Percentiles rank a stretch among this genome's conserved stretches.
These are phyloP conservation scores for Leptosphaerulina australis DNA, from an alignment of 2,329 filamentous ascomycete species.

Conservation along the genomic window DNA sequence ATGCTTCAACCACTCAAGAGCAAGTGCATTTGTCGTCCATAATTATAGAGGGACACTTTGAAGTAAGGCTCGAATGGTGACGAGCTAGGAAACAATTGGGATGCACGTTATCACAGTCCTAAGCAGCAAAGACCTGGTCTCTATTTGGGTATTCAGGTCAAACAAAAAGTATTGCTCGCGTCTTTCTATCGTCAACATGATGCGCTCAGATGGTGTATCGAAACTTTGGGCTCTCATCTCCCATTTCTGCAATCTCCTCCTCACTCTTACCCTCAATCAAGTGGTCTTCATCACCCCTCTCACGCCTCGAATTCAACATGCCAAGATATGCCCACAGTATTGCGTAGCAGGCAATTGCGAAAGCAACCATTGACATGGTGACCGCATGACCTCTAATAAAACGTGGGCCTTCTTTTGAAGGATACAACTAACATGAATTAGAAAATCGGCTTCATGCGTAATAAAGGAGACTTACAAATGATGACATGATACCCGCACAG, in stretches of 20 bases:
- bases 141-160: too few species aligned
- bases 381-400: slow-evolving; percentile 61
- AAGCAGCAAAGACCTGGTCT: too few species aligned
- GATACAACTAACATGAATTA: slow-evolving; percentile 52
- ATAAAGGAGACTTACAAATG: slow-evolving; percentile 60
- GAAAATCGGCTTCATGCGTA: not conserved
- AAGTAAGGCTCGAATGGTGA: too few species aligned
- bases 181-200: too few species aligned
- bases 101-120: too few species aligned
- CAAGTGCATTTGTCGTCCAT: not conserved
- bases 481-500: slow-evolving; percentile 72
- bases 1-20: not conserved
- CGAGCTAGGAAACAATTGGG: too few species aligned
- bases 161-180: too few species aligned
- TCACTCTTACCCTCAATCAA: slow-evolving; percentile 50
- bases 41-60: too few species aligned
- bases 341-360: slow-evolving; percentile 47
- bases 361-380: slow-evolving; percentile 57
- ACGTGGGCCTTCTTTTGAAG: slow-evolving; percentile 51
- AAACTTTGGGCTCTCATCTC: slow-evolving; percentile 55
- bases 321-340: slow-evolving; percentile 49
- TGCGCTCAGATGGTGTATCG: slow-evolving; percentile 45
- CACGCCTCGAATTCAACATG: slow-evolving; percentile 47
- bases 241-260: slow-evolving; percentile 53
- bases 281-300: slow-evolving; percentile 50